Evolutionary conservation across 495 filamentous ascomycete species (phyloP), one percentile per base, ranked within the genome.

Genomic region (Neurospora tetrasperma): DNA sequence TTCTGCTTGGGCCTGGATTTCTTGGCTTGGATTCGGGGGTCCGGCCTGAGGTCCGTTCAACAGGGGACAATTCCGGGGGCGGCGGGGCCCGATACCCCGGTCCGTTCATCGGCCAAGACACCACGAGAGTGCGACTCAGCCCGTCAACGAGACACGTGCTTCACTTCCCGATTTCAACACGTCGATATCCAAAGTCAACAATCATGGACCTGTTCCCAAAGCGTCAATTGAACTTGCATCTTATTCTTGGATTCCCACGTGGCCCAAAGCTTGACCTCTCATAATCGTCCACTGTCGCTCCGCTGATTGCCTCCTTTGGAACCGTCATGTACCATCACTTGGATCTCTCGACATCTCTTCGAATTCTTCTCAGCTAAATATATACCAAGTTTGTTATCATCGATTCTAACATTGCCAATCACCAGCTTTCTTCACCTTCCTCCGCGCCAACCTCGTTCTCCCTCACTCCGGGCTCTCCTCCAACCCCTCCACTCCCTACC

Each of bases 341-440:
- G 9, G 2, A 71, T 48, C 20, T 71, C 20, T 20, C 40, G n/a
- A 46, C 8, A 20, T 11, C 3, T 46, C 43, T 48, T 23, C 69
- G 43, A 48, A 39, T 8, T 8, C 40, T 10, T 20, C 5, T 23
- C n/a, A 11, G 20, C 48, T 16, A 38, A 38, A 73, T 62, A 46
- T 43, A 70, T 14, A 4, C 6, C 54, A 62, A 62, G 12, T 62
- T 2, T 16, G 7, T 59, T 0, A 18, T 9, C 54, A 16, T 14
- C 74, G 73, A 70, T 75, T 73, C 73, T 73, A 70, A 73, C 73
- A 75, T 66, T 59, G 35, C 68, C 39, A 43, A 44, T 42, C 54
- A 54, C 71, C 74, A 88, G 86, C 86, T 48, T 88, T 88, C 80
- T 87, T 88, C 77, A 83, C 83, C 72, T 88, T 87, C 77, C 81